Evolutionary conservation across 1,284 basidiomycete genomes (phyloP), one percentile per base, ranked within the genome.

Genomic region (Trichosporon ovoides): DNA sequence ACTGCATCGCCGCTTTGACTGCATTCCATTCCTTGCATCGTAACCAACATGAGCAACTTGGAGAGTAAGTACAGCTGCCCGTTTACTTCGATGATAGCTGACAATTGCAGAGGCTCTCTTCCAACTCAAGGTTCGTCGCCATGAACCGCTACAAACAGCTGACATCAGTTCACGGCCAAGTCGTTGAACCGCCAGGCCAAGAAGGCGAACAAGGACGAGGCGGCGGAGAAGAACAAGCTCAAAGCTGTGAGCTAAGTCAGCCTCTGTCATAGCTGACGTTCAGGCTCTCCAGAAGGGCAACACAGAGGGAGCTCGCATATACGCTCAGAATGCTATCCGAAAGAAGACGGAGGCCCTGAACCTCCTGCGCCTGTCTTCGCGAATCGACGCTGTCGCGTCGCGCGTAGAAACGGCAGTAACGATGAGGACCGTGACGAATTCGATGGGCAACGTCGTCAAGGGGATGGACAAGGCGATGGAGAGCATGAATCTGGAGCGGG

Each of bases 401-500:
- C 81, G 96, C 22, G 95, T 99, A 0, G 95, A 99, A 80, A 98
- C 96, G n/a, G 96, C 96, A 0, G 94, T 98, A 38, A 97, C 95
- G 55, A 98, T 99, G 92, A 85, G 92, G 53, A 76, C 78, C 56
- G 81, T 81, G 36, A 95, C 95, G 20, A 91, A 91, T 12, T 93
- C 87, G 75, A 97, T 98, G 95, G 88, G 91, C 10, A 87, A 86
- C 24, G 96, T 98, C 7, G 96, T 99, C 54, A 88, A 87, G 73
- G 94, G 94, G 19, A 98, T 99, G 94, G 96, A 98, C 77, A 91
- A 88, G 73, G 96, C 96, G 6, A 98, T 98, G 96, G 90, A 97
- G 73, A 90, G 83, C 77, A 98, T 99, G 96, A 98, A 99, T 79
- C 83, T 98, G 53, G 96, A 98, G 72, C 82, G 87, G 75, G 94